phyloP scores from a whole-genome alignment of 192 early-diverging fungal species.

The Rhizoclosmatium globosum region DNA sequence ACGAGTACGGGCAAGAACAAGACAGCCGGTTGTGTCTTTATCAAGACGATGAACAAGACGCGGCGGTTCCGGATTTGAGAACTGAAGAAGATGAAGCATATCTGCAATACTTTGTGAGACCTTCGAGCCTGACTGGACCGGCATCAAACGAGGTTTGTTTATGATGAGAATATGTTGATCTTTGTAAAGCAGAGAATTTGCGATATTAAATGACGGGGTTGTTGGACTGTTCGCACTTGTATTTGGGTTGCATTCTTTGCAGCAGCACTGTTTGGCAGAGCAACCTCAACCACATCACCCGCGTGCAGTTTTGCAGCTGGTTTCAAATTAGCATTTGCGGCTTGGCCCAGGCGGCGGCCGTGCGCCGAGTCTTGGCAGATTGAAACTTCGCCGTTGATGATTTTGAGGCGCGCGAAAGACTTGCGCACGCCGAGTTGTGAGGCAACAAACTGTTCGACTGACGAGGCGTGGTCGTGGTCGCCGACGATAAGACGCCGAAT shows the following conservation, averaged over 20 bases:
- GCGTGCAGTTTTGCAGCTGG: slow-evolving; percentile 43
- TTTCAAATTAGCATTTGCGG: slow-evolving; percentile 34
- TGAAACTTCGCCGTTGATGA: slow-evolving; percentile 49
- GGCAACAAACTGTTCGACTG: slow-evolving; percentile 46
- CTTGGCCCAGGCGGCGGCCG: slow-evolving; percentile 24
- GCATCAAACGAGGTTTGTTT: slow-evolving; percentile 52
- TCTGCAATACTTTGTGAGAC: slow-evolving; percentile 37
- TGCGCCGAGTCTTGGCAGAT: slow-evolving; percentile 37
- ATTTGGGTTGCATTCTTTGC: too few relatives aligned
- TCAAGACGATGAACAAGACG: slow-evolving; percentile 61
- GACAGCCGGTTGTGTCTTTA: slow-evolving; percentile 58
- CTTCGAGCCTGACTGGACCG: slow-evolving; percentile 62
- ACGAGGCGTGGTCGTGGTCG: slow-evolving; percentile 35
- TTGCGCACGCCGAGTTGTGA: slow-evolving; percentile 26
- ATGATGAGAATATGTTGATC: slow-evolving; percentile 55
- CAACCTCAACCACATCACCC: slow-evolving; percentile 49
- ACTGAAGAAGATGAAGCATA: slow-evolving; percentile 49
- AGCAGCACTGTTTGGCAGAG: slow-evolving; percentile 21
- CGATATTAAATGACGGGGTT: background rate
- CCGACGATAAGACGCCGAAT: slow-evolving; percentile 34
- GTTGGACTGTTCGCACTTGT: background rate
- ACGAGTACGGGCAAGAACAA: slow-evolving; percentile 57
- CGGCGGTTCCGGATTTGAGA: slow-evolving; percentile 39
- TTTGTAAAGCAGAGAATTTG: slow-evolving; percentile 47
- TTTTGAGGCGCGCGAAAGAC: slow-evolving; percentile 48